phyloP scores from a whole-genome alignment of 768 basidiomycete genomes.

The Agrocybe pediades region DNA sequence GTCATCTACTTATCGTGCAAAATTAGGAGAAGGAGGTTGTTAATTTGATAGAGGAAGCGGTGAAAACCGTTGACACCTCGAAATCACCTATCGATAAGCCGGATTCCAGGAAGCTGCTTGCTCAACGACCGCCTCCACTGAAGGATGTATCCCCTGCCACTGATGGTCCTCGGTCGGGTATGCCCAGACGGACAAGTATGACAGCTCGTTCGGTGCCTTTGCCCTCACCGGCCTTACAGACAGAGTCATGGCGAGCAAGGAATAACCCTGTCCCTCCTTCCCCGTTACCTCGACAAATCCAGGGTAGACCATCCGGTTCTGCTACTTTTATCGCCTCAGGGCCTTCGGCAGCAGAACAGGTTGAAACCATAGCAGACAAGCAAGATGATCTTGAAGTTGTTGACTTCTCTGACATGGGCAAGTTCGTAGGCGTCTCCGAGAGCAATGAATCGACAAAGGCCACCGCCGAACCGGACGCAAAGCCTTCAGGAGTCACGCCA shows the following conservation, averaged over 20 bases:
- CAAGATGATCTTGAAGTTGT: conserved; percentile 77
- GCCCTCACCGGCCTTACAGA: conserved; percentile 31
- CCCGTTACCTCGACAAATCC: conserved; percentile 31
- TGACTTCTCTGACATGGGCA: conserved; percentile 77
- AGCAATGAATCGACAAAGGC: conserved; percentile 22
- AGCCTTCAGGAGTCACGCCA: conserved; percentile 6
- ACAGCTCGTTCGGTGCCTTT: conserved; percentile 19
- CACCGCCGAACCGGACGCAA: conserved; percentile 17
- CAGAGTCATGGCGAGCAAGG: conserved; percentile 71
- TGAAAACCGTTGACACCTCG: conserved; percentile 25
- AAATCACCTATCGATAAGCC: conserved; percentile 4
- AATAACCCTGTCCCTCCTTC: conserved; percentile 34
- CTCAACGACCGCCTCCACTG: conserved; percentile 35
- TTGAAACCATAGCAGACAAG: conserved; percentile 44
- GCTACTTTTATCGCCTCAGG: conserved; percentile 34
- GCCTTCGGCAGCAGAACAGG: conserved; percentile 40
- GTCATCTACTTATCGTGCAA: not conserved
- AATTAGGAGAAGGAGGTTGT: conserved; percentile 38
- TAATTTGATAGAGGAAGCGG: conserved; percentile 49
- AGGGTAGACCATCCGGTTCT: conserved; percentile 23
- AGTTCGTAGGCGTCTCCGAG: conserved; percentile 53
- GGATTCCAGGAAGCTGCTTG: conserved; percentile 13
- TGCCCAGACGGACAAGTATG: conserved; percentile 27
- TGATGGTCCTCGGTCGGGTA: conserved; percentile 27
- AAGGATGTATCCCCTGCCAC: conserved; percentile 25